A percentile compares a stretch with the other conserved stretches of the same genome.
Evolutionary conservation across 495 filamentous ascomycete genomes (phyloP).

Genomic region (Aspergillus sclerotiicarbonarius): DNA sequence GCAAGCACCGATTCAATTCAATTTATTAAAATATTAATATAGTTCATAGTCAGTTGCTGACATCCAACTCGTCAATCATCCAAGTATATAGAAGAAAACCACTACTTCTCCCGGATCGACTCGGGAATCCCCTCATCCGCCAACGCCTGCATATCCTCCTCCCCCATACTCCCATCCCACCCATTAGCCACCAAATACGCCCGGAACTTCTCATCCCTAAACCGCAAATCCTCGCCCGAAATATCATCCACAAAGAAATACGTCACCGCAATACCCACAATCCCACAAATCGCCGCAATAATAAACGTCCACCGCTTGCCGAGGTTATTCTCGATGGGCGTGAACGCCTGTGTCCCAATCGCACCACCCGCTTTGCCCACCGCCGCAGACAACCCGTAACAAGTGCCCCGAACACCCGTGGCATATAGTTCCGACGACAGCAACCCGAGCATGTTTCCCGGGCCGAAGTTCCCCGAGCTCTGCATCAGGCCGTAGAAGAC

Average conservation of each 20-base stretch:
- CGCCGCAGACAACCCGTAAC: constrained; percentile 1
- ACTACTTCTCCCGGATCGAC: not conserved
- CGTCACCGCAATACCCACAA: not conserved
- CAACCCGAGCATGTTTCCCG: not conserved
- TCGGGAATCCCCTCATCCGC: not conserved
- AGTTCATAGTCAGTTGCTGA: too few species aligned
- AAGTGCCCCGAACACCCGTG: not conserved
- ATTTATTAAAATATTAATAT: too few species aligned
- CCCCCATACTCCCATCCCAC: constrained; percentile 1
- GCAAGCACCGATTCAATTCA: too few species aligned
- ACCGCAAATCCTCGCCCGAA: not conserved
- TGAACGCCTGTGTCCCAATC: constrained; percentile 5
- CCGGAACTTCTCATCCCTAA: constrained; percentile 2
- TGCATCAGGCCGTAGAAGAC: constrained; percentile 5
- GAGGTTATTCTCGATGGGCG: not conserved
- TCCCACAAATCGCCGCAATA: constrained; percentile 1
- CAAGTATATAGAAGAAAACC: too few species aligned
- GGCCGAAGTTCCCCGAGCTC: not conserved
- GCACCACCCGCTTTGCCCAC: not conserved
- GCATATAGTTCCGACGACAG: not conserved
- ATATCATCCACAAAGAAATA: constrained; percentile 3
- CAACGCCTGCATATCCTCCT: not conserved
- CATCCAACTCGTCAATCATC: too few species aligned
- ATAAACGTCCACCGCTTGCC: constrained; percentile 5
- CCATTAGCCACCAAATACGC: not conserved